Base-by-base conservation (phyloP, 768 basidiomycete species). In the Naganishia kalamii region DNA sequence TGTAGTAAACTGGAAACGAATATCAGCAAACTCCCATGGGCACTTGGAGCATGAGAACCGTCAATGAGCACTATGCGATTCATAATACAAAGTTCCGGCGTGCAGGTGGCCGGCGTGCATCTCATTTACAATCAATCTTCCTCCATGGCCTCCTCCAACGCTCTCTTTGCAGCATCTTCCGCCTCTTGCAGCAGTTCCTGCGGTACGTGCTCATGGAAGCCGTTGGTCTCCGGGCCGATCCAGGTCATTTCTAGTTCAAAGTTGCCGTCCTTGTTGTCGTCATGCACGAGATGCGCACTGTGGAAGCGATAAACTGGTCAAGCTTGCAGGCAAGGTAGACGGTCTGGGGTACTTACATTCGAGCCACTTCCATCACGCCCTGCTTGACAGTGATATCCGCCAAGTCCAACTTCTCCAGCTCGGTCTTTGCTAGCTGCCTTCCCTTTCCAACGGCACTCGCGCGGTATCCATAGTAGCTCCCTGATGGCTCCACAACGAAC, bases 201-300 rank as follows among this genome's bases (percentile, higher is more conserved):
- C 50, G 96, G 96, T 62, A 99, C 90, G 27, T 86, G 84, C 27
- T 85, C 82, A 78, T 97, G 92, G 51, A 86, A 76, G 60, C 86
- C 85, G 32, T 86, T 85, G 33, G 88, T 89, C 79, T 94, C 90
- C 35, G 85, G 83, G 41, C 92, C 86, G 65, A 97, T 86, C 96
- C 96, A 99, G 37, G 92, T 89, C 84, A 99, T 85, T 79, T 99
- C 96, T 29, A 99, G 84, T 76, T 98, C 96, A 69, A 99, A 98
- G 54, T 93, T 90, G 76, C 97, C 98, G 81, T 97, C 93, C 79
- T 97, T 96, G 67, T 89, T 87, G 75, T 98, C 96, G 68, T 98
- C 94, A 74, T 99, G 96, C 17, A 96, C 92, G 43, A 91, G 85
- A 79, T 99, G 92, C 75, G 98, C 94, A 75, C 94, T 99, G 75